Conservation (phyloP, 2,329 filamentous ascomycete genomes). For the Botrytis sinoallii region DNA sequence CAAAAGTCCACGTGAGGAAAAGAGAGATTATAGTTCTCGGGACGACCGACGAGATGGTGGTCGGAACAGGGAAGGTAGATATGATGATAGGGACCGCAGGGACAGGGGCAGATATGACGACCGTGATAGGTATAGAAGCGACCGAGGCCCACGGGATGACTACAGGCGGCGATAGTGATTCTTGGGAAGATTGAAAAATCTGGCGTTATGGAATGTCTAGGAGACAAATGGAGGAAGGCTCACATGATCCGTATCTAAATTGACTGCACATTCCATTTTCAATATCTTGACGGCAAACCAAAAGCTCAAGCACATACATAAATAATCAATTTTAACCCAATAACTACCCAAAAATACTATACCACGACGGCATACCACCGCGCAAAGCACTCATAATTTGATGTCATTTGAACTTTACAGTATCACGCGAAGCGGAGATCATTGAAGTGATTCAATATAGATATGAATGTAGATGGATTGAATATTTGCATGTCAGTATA, state of each 20-base stretch:
- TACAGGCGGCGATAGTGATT: conserved; percentile 9
- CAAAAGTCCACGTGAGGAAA: conserved; percentile 34
- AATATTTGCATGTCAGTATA: background rate
- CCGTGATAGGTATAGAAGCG: conserved; percentile 11
- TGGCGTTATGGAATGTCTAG: conserved; percentile 8
- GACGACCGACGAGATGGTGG: conserved; percentile 25
- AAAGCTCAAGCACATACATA: background rate
- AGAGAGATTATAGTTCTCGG: conserved; percentile 24
- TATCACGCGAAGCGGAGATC: too few relatives aligned
- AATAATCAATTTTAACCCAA: background rate
- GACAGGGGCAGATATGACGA: conserved; percentile 29
- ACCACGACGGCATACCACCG: background rate
- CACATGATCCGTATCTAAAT: background rate
- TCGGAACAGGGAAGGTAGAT: conserved; percentile 25
- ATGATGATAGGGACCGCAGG: conserved; percentile 28
- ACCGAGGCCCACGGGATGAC: conserved; percentile 8
- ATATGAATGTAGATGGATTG: background rate
- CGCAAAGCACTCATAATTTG: background rate
- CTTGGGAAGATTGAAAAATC: background rate
- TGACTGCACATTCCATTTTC: background rate
- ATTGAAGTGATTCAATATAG: background rate
- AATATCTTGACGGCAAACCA: background rate
- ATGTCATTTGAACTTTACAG: background rate
- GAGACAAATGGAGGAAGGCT: background rate
- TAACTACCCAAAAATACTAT: background rate